phyloP scores from a whole-genome alignment of 83 land plant genomes.

The Larix sibirica region DNA sequence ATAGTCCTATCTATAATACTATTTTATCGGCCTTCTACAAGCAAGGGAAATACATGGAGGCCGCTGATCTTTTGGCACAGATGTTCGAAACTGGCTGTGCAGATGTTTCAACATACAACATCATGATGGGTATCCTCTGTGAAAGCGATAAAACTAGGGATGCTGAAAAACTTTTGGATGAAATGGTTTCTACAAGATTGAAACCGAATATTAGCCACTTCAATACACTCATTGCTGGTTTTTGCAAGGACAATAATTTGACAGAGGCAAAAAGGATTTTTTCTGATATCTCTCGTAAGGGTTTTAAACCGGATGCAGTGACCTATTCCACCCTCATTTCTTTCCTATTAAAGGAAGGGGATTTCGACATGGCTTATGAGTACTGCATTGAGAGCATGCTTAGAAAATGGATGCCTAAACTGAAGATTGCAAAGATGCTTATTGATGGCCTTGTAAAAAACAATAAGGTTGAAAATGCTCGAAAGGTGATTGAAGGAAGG shows the following conservation, averaged over 20 bases:
- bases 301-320: slow-evolving; percentile 32
- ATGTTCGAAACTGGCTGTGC: slow-evolving; percentile 36
- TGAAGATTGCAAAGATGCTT: no score
- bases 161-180: slow-evolving; percentile 35
- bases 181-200: slow-evolving; percentile 39
- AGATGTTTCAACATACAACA: slow-evolving; percentile 38
- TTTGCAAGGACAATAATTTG: slow-evolving; percentile 34
- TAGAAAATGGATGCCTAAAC: no score
- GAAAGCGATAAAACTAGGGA: slow-evolving; percentile 33
- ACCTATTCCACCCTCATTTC: slow-evolving; percentile 53
- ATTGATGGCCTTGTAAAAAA: no score
- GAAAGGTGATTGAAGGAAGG: no score
- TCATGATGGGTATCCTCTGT: slow-evolving; percentile 41
- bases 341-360: slow-evolving; percentile 35
- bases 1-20: slow-evolving; percentile 44
- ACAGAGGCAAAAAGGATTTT: slow-evolving; percentile 31
- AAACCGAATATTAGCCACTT: slow-evolving; percentile 38
- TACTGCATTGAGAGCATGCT: no score
- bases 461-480: no score
- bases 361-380: slow-evolving; percentile 24
- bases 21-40: slow-evolving; percentile 42
- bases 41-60: slow-evolving; percentile 35
- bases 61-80: slow-evolving; percentile 16
- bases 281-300: slow-evolving; percentile 32
- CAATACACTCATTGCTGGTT: slow-evolving; percentile 46